Evolutionary conservation across 345 rosid species (phyloP).

Genomic region (Eutrema yunnanense): DNA sequence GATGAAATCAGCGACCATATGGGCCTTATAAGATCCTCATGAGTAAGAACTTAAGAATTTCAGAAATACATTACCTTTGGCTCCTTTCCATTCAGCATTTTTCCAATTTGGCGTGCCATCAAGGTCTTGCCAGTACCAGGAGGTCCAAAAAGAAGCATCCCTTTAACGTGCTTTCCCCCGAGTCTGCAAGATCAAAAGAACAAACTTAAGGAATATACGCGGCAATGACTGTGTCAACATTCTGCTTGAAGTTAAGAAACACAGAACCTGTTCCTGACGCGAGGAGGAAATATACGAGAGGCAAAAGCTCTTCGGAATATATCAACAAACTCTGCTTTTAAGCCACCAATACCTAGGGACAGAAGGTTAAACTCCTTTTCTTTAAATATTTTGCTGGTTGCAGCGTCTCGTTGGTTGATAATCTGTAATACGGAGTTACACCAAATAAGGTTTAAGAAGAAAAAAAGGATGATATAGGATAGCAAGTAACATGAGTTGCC

Average conservation of each 20-base stretch:
- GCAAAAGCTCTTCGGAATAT: slow-evolving; percentile 95
- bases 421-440: slow-evolving; percentile 39
- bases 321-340: slow-evolving; percentile 78
- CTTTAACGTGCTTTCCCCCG: slow-evolving; percentile 69
- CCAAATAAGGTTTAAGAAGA: neutral
- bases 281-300: slow-evolving; percentile 87
- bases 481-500: neutral
- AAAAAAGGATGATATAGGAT: neutral
- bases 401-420: slow-evolving; percentile 86
- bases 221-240: neutral
- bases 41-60: too few relatives aligned
- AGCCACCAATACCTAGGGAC: slow-evolving; percentile 82
- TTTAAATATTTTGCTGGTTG: slow-evolving; percentile 78
- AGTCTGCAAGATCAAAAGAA: neutral
- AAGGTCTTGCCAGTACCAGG: slow-evolving; percentile 97
- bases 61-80: slow-evolving; percentile 49
- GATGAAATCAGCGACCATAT: too few relatives aligned
- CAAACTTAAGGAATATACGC: neutral
- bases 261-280: slow-evolving; percentile 64
- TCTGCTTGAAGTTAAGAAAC: slow-evolving; percentile 4
- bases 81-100: slow-evolving; percentile 84
- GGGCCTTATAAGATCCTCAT: too few relatives aligned
- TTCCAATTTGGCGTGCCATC: slow-evolving; percentile 95
- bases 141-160: slow-evolving; percentile 95
- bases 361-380: slow-evolving; percentile 86